Evolutionary conservation across 495 filamentous ascomycete genomes (phyloP), one percentile per base, ranked within the genome.

Genomic region (Annulohypoxylon moriforme): DNA sequence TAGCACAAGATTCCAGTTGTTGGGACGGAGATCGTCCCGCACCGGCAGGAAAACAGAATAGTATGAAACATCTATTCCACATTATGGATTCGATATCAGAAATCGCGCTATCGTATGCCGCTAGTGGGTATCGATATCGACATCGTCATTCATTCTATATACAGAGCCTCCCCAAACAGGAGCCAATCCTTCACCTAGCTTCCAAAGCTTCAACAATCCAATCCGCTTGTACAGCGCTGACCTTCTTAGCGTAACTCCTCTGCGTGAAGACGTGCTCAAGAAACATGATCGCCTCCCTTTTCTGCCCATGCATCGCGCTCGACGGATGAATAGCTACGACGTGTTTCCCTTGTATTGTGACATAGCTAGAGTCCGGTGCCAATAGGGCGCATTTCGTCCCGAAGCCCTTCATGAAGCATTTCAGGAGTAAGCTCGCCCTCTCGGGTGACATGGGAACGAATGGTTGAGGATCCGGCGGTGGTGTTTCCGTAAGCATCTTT

Each of bases 231-330:
- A 98, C 89, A 2, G 88, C 89, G 79, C 92, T 96, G 53, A 98
- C 95, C 38, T 91, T 91, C 76, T 94, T 91, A 13, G 92, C 96
- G 81, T 96, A 99, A 73, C 90, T 94, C 77, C 91, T 93, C 57
- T 91, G 92, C 7, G 96, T 99, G 77, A 92, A 98, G 1, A 99
- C 94, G 79, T 96, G 94, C 78, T 99, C 94, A 70, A 94, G 88
- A 74, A 95, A 99, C 89, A 98, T 90, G 72, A 99, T 96, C 0
- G 93, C 95, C 83, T 98, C 95, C 62, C 90, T 87, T 80, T 95
- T 97, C 80, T 90, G 88, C 8, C 95, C 93, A 75, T 93, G 93
- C 4, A 99, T 76, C 2, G 92, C 91, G 75, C 93, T 97, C 0
- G 89, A 90, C 0, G 96, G 96, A 76, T 99, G 96, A 25, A 99